These are phyloP conservation scores for Chionographis japonica DNA, from an alignment of 106 monocot species.

Conservation along the genomic window DNA sequence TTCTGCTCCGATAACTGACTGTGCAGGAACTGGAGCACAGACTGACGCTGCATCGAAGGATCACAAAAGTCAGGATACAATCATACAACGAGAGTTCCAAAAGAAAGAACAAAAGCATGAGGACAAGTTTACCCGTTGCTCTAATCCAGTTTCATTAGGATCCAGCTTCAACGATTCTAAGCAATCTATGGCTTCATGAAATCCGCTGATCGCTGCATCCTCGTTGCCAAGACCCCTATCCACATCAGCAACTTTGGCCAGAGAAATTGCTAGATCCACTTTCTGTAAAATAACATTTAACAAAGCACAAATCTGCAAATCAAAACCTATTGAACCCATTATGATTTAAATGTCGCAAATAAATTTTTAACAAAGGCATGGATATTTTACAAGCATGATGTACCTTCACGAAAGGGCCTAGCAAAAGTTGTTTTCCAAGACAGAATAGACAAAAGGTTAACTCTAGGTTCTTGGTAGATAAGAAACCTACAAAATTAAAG, in stretches of 20 bases:
- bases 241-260: constrained; percentile 94
- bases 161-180: constrained; percentile 79
- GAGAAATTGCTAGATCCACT: constrained; percentile 80
- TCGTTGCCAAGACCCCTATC: constrained; percentile 74
- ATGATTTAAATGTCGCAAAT: too few species aligned
- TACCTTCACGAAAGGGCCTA: too few species aligned
- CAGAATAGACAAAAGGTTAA: too few species aligned
- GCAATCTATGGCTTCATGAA: constrained; percentile 75
- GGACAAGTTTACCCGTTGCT: constrained; percentile 49
- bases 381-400: too few species aligned
- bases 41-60: constrained; percentile 46
- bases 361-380: too few species aligned
- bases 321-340: too few species aligned
- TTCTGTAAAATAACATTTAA: constrained; percentile 24
- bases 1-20: constrained; percentile 48
- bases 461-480: too few species aligned
- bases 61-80: background rate
- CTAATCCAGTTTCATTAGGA: constrained; percentile 44
- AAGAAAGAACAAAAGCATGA: background rate
- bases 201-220: constrained; percentile 50
- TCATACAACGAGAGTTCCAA: background rate
- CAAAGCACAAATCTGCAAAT: background rate
- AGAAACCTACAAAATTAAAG: too few species aligned
- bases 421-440: too few species aligned
- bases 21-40: constrained; percentile 64